Percentiles rank a stretch among this genome's conserved stretches.
Conservation (phyloP, 768 basidiomycete genomes). For the Pholiota molesta region DNA sequence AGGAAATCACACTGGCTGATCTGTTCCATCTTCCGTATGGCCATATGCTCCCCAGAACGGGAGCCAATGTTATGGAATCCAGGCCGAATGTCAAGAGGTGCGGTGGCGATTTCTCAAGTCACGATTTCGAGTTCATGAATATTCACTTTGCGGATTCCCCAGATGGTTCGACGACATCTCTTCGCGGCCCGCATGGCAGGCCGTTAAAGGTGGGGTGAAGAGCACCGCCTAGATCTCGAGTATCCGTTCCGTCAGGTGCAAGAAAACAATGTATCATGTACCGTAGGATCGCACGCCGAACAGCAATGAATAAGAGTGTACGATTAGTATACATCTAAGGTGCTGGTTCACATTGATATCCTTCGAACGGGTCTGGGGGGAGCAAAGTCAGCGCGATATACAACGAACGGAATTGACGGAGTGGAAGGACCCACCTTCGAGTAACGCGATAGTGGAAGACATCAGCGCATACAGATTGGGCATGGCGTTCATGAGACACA, state of each 20-base stretch:
- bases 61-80: slow-evolving; percentile 29
- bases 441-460: neutral
- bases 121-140: neutral
- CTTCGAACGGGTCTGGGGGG: too few species aligned
- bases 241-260: too few species aligned
- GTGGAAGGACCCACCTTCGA: neutral
- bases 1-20: slow-evolving; percentile 50
- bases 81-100: slow-evolving; percentile 43
- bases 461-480: neutral
- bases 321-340: too few species aligned
- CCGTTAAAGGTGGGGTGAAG: slow-evolving; percentile 41
- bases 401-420: too few species aligned
- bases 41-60: slow-evolving; percentile 21
- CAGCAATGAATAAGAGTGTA: too few species aligned
- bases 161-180: slow-evolving; percentile 39
- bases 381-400: too few species aligned
- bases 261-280: too few species aligned
- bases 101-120: neutral
- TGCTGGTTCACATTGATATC: too few species aligned
- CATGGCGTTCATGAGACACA: neutral
- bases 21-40: slow-evolving; percentile 46
- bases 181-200: slow-evolving; percentile 49
- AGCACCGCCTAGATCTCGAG: slow-evolving; percentile 9
- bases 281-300: too few species aligned
- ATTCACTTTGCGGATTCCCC: neutral